A percentile compares a stretch with the other conserved stretches of the same genome.
Evolutionary conservation across 345 rosid species (phyloP).

Genomic region (Litchi chinensis): DNA sequence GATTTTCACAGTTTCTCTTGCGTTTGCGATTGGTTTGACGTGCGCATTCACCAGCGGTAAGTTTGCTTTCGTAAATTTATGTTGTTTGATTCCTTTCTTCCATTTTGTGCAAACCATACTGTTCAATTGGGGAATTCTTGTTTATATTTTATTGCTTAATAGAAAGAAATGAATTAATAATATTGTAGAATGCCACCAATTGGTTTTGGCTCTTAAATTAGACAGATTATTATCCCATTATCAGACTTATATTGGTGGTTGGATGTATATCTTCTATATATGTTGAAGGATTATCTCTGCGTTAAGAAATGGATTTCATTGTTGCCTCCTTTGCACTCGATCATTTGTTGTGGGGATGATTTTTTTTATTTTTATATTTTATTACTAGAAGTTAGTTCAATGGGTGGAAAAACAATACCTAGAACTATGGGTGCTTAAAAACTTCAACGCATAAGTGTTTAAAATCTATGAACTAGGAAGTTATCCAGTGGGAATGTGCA

Average conservation of each 20-base stretch:
- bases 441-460: not conserved
- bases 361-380: too few species aligned
- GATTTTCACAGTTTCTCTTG: conserved; percentile 71
- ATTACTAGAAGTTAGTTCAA: not conserved
- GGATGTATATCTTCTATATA: too few species aligned
- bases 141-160: too few species aligned
- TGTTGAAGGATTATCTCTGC: not conserved
- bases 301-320: not conserved
- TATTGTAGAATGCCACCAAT: not conserved
- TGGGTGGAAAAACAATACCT: not conserved
- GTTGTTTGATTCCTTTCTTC: conserved; percentile 9
- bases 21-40: conserved; percentile 83
- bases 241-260: not conserved
- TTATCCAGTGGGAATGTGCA: too few species aligned
- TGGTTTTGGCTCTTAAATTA: not conserved
- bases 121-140: not conserved
- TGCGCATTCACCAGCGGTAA: conserved; percentile 83
- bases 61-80: not conserved
- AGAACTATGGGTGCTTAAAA: too few species aligned
- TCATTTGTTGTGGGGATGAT: too few species aligned
- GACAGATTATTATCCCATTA: too few species aligned
- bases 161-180: not conserved
- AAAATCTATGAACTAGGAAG: too few species aligned
- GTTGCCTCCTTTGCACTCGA: not conserved
- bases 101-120: not conserved